Evolutionary conservation across 805 yeast species (phyloP).

Genomic region (Middelhovenomyces tepae): DNA sequence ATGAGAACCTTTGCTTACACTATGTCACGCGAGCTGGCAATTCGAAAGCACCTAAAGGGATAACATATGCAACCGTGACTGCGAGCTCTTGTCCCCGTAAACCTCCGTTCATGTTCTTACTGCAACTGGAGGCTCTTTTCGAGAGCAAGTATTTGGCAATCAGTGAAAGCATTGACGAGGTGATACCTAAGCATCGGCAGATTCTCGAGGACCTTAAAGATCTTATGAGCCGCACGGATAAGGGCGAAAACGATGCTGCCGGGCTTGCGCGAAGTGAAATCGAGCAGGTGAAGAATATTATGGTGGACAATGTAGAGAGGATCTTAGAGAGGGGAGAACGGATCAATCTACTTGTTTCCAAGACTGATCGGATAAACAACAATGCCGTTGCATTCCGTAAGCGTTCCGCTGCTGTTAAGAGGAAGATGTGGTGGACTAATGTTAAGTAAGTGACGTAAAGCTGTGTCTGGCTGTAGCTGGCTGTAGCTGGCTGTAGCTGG

Average conservation of each 20-base stretch:
- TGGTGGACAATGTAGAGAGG: slow-evolving; percentile 66
- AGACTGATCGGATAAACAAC: slow-evolving; percentile 64
- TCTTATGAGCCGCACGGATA: slow-evolving; percentile 10
- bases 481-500: slow-evolving; percentile 4
- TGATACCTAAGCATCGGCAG: background rate
- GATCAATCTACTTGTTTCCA: slow-evolving; percentile 61
- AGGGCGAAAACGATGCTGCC: slow-evolving; percentile 19
- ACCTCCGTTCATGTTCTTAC: slow-evolving; percentile 18
- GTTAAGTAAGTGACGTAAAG: slow-evolving; percentile 14
- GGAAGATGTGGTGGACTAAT: slow-evolving; percentile 63
- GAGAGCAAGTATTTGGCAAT: slow-evolving; percentile 3
- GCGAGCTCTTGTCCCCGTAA: slow-evolving; percentile 10
- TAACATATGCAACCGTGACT: slow-evolving; percentile 23
- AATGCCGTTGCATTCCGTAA: slow-evolving; percentile 63
- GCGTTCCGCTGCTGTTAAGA: slow-evolving; percentile 51
- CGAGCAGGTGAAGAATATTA: slow-evolving; percentile 54
- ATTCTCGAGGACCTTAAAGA: slow-evolving; percentile 5
- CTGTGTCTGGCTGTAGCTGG: slow-evolving; percentile 4
- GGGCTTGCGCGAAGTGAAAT: slow-evolving; percentile 37
- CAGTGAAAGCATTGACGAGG: slow-evolving; percentile 1
- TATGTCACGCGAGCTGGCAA: slow-evolving; percentile 21
- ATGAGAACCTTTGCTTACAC: slow-evolving; percentile 25
- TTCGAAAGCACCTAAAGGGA: slow-evolving; percentile 19
- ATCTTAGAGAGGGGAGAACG: slow-evolving; percentile 73
- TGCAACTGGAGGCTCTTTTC: slow-evolving; percentile 15